Percentiles rank a stretch among this genome's conserved stretches.
Conservation (phyloP, 192 early-diverging fungal species). For the Thamnidium elegans region DNA sequence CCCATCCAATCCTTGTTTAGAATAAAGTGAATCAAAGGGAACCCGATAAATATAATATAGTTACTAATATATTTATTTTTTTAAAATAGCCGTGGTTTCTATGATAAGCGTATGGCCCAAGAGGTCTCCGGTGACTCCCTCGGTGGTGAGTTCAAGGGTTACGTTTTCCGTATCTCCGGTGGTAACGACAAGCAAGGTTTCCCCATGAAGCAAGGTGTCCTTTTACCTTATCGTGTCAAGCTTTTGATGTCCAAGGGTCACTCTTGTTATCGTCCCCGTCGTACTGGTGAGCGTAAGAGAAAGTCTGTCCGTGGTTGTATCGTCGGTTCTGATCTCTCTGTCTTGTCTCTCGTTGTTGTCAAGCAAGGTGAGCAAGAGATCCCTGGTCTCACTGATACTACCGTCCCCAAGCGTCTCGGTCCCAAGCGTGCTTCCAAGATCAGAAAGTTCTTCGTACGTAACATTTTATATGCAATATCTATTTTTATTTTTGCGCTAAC, state of each 20-base stretch:
- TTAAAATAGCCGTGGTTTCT: conserved; percentile 83
- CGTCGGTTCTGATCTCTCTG: conserved; percentile 90
- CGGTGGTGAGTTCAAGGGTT: conserved; percentile 99
- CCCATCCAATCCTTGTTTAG: no score
- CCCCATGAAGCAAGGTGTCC: conserved; percentile 99
- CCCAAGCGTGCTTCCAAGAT: conserved; percentile 99
- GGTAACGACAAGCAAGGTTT: conserved; percentile 99
- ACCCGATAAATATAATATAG: neutral
- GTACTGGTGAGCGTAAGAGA: conserved; percentile 97
- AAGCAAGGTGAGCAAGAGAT: conserved; percentile 97
- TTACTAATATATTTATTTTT: neutral
- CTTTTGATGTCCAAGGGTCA: conserved; percentile 88
- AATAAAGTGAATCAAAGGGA: neutral
- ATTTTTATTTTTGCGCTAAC: no score
- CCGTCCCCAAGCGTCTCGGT: conserved; percentile 95
- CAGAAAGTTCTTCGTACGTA: conserved; percentile 94
- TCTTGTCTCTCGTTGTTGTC: conserved; percentile 90
- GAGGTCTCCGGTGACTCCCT: conserved; percentile 94
- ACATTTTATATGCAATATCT: no score
- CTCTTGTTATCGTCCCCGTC: conserved; percentile 98
- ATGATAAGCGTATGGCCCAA: conserved; percentile 96
- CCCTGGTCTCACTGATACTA: conserved; percentile 90
- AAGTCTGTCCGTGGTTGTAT: conserved; percentile 99
- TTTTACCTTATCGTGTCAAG: conserved; percentile 69
- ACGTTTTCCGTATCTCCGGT: conserved; percentile 98